These are phyloP conservation scores for Microbotryum saponariae DNA, from an alignment of 1,284 basidiomycete species.

Conservation along the genomic window DNA sequence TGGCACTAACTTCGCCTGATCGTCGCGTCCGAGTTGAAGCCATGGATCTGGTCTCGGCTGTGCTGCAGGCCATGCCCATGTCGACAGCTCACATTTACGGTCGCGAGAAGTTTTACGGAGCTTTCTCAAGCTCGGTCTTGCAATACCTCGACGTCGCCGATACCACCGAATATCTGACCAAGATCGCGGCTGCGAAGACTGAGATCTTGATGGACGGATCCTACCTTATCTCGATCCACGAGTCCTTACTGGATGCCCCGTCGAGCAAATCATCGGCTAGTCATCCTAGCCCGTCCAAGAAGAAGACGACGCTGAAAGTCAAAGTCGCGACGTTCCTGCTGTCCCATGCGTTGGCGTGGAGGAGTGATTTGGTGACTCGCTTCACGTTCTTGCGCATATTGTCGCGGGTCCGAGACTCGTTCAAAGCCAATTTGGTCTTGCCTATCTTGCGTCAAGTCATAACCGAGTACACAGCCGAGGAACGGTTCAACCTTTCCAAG, in stretches of 20 bases:
- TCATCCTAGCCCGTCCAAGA: constrained; percentile 45
- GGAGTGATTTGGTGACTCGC: constrained; percentile 44
- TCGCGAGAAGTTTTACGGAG: constrained; percentile 73
- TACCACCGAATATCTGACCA: constrained; percentile 57
- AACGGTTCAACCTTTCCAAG: background rate
- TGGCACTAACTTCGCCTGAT: constrained; percentile 54
- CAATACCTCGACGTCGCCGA: constrained; percentile 65
- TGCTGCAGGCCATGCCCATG: constrained; percentile 41
- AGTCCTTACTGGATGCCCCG: constrained; percentile 49
- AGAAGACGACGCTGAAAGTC: constrained; percentile 55
- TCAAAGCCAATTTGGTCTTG: constrained; percentile 58
- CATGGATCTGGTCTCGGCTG: constrained; percentile 54
- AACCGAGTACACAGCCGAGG: constrained; percentile 28
- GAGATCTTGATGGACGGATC: constrained; percentile 62
- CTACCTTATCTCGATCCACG: constrained; percentile 59
- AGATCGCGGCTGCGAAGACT: constrained; percentile 51
- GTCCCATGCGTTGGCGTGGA: constrained; percentile 68
- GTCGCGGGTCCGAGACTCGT: constrained; percentile 54
- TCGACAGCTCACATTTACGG: constrained; percentile 61
- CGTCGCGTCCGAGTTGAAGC: constrained; percentile 55
- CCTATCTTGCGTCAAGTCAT: constrained; percentile 53
- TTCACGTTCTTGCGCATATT: constrained; percentile 56
- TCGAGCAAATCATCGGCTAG: constrained; percentile 46
- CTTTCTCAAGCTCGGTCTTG: constrained; percentile 50
- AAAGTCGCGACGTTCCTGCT: constrained; percentile 71